These are phyloP conservation scores for Alternaria ethzedia DNA, from an alignment of 2,329 filamentous ascomycete genomes.

Conservation along the genomic window DNA sequence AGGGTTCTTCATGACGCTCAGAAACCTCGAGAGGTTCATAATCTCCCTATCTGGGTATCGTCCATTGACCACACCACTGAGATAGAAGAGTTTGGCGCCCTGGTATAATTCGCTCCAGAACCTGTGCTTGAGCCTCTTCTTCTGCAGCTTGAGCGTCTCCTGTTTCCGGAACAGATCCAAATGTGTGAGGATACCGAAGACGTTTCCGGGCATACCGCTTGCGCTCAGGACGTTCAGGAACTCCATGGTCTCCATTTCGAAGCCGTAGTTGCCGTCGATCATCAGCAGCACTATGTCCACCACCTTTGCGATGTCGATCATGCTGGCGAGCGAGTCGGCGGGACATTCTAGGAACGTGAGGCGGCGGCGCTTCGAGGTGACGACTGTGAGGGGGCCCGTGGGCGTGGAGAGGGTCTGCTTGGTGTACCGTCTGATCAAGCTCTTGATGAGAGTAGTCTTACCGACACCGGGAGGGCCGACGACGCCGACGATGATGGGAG, in stretches of 20 bases:
- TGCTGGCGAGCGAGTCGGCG: slow-evolving; percentile 88
- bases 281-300: slow-evolving; percentile 96
- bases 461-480: slow-evolving; percentile 93
- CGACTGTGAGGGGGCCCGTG: slow-evolving; percentile 90
- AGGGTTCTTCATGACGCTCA: slow-evolving; percentile 99
- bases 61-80: slow-evolving; percentile 95
- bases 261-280: slow-evolving; percentile 98
- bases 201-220: slow-evolving; percentile 97
- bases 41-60: slow-evolving; percentile 96
- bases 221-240: slow-evolving; percentile 93
- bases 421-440: slow-evolving; percentile 88
- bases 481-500: slow-evolving; percentile 89
- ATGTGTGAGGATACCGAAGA: slow-evolving; percentile 96
- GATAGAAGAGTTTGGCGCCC: slow-evolving; percentile 94
- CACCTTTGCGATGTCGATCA: slow-evolving; percentile 97
- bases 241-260: slow-evolving; percentile 99
- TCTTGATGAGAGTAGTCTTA: slow-evolving; percentile 95
- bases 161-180: slow-evolving; percentile 95
- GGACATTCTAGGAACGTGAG: slow-evolving; percentile 97
- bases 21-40: slow-evolving; percentile 91
- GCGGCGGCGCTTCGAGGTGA: slow-evolving; percentile 93
- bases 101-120: slow-evolving; percentile 98
- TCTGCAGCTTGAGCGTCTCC: slow-evolving; percentile 87
- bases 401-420: slow-evolving; percentile 93
- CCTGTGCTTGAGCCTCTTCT: slow-evolving; percentile 93